Conservation (phyloP, 2,329 filamentous ascomycete species). For the Elsinoe batatas region DNA sequence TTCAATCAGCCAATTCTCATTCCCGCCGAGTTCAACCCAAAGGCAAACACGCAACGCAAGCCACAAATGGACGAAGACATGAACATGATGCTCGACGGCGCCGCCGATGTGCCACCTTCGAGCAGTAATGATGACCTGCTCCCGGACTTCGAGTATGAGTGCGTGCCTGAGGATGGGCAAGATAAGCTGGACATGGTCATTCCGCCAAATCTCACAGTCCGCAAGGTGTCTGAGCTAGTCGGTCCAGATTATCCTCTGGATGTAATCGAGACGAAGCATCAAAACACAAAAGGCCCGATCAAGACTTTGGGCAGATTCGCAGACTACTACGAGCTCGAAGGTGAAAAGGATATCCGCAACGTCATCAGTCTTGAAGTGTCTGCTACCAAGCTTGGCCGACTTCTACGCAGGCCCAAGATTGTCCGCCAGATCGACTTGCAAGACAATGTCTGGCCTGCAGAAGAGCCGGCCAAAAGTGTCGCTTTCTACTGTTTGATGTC, state of each 20-base stretch:
- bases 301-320: conserved; percentile 59
- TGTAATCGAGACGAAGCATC: conserved; percentile 61
- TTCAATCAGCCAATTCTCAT: conserved; percentile 60
- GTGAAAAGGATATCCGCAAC: conserved; percentile 54
- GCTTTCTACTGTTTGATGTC: conserved; percentile 64
- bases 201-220: conserved; percentile 52
- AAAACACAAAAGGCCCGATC: conserved; percentile 53
- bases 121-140: conserved; percentile 14
- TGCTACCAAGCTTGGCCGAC: conserved; percentile 50
- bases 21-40: conserved; percentile 51
- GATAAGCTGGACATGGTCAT: conserved; percentile 61
- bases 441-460: conserved; percentile 46
- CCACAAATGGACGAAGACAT: not conserved
- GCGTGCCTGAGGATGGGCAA: conserved; percentile 49
- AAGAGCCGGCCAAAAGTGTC: conserved; percentile 46
- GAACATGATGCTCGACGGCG: conserved; percentile 7
- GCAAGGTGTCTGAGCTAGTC: conserved; percentile 53
- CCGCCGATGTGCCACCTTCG: conserved; percentile 18
- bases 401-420: conserved; percentile 54
- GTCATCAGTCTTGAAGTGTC: conserved; percentile 62
- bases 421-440: conserved; percentile 54
- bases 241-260: conserved; percentile 53
- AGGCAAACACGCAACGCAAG: conserved; percentile 30
- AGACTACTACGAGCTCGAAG: conserved; percentile 56
- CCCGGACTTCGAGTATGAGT: conserved; percentile 39